These are phyloP conservation scores for Blastocystis sp. DNA, from an alignment of 352 stramenopile species.

Conservation along the genomic window DNA sequence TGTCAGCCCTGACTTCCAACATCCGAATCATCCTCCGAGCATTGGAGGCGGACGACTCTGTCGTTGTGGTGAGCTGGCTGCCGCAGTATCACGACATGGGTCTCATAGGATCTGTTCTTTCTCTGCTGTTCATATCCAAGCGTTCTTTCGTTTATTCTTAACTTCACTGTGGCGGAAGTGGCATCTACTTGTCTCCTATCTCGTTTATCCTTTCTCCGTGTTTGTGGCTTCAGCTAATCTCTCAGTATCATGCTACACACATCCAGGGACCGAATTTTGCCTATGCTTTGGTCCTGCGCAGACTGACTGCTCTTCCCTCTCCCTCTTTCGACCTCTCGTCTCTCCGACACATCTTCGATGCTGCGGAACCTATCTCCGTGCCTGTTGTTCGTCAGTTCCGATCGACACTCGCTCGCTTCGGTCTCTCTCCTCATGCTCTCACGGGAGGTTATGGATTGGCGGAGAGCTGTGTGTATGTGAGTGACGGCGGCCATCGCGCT, in stretches of 20 bases:
- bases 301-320: background rate
- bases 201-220: slow-evolving; percentile 90
- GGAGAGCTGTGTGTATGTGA: slow-evolving; percentile 97
- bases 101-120: slow-evolving; percentile 84
- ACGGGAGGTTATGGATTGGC: slow-evolving; percentile 97
- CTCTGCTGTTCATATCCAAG: background rate
- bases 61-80: slow-evolving; percentile 91
- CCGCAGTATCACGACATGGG: slow-evolving; percentile 99
- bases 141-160: slow-evolving; percentile 65
- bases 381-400: slow-evolving; percentile 79
- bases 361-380: slow-evolving; percentile 88
- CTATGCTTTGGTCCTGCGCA: slow-evolving; percentile 84
- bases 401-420: slow-evolving; percentile 77
- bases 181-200: slow-evolving; percentile 93
- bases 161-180: slow-evolving; percentile 78
- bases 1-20: slow-evolving; percentile 92
- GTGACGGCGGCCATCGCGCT: slow-evolving; percentile 78
- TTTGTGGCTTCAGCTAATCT: slow-evolving; percentile 84
- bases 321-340: slow-evolving; percentile 78
- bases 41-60: slow-evolving; percentile 77
- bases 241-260: slow-evolving; percentile 83
- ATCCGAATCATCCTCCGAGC: slow-evolving; percentile 85
- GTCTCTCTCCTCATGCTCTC: slow-evolving; percentile 78
- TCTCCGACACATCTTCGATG: slow-evolving; percentile 93
- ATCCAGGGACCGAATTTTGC: slow-evolving; percentile 96